Evolutionary conservation across 73 alveolate species (phyloP).

Genomic region (Tetrahymena elliotti): DNA sequence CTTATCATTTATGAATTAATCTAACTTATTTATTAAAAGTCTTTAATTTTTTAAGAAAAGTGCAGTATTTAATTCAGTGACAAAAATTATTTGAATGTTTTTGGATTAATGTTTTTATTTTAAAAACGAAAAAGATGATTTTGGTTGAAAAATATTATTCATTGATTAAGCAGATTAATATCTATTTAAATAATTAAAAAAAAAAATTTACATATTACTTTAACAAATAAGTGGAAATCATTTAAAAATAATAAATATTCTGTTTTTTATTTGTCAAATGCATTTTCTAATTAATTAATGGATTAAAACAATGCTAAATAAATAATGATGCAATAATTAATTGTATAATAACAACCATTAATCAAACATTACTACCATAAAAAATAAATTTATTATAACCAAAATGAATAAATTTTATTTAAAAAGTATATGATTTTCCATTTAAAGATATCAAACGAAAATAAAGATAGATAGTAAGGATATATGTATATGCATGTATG

Average conservation of each 20-base stretch:
- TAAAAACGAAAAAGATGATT: background rate
- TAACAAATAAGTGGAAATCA: no score
- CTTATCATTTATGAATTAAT: background rate
- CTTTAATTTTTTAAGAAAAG: no score
- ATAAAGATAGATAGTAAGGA: background rate
- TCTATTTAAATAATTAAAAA: no score
- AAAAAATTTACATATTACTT: no score
- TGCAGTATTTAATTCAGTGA: no score
- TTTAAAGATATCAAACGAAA: background rate
- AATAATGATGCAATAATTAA: background rate
- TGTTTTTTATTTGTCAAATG: no score
- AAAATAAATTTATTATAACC: background rate
- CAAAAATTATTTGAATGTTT: background rate
- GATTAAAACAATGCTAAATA: background rate
- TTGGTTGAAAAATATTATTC: no score
- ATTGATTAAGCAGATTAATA: no score
- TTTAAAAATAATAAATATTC: no score
- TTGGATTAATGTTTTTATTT: background rate
- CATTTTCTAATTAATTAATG: no score
- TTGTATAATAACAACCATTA: background rate
- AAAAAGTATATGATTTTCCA: background rate
- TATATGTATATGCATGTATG: background rate
- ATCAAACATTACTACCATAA: background rate
- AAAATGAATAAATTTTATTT: background rate
- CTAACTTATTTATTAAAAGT: no score